phyloP scores from a whole-genome alignment of 192 early-diverging fungal species.

The Thamnidium elegans region DNA sequence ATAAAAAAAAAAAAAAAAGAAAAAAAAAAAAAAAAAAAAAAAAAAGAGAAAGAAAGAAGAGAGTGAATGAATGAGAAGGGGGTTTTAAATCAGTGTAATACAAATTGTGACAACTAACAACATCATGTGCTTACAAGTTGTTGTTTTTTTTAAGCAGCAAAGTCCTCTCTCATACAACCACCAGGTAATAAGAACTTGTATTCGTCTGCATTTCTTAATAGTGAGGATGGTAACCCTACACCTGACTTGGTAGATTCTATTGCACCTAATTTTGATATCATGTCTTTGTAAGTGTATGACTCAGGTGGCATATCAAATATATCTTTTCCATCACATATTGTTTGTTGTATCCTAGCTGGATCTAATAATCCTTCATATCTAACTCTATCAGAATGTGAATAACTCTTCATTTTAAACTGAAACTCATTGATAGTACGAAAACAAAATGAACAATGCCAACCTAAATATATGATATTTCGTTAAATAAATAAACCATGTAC shows the following conservation, averaged over 20 bases:
- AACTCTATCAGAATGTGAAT: slow-evolving; percentile 59
- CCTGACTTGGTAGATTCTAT: slow-evolving; percentile 38
- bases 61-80: not conserved
- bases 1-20: slow-evolving; percentile 10
- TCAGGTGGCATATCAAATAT: slow-evolving; percentile 68
- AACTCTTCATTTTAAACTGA: slow-evolving; percentile 61
- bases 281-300: slow-evolving; percentile 51
- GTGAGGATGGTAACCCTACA: slow-evolving; percentile 40
- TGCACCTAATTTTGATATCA: slow-evolving; percentile 44
- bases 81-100: no score
- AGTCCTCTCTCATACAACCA: slow-evolving; percentile 33
- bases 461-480: slow-evolving; percentile 5
- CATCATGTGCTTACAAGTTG: not conserved
- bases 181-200: slow-evolving; percentile 43
- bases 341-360: slow-evolving; percentile 40
- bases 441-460: slow-evolving; percentile 67
- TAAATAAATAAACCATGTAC: not conserved
- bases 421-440: slow-evolving; percentile 54
- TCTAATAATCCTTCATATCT: slow-evolving; percentile 32
- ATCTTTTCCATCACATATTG: slow-evolving; percentile 59
- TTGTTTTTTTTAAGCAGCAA: slow-evolving; percentile 22
- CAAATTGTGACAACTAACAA: not conserved
- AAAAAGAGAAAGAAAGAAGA: slow-evolving; percentile 15
- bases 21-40: slow-evolving; percentile 8
- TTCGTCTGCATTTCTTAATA: slow-evolving; percentile 30